phyloP scores from a whole-genome alignment of 306 rosid genomes.

The Vigna radiata region DNA sequence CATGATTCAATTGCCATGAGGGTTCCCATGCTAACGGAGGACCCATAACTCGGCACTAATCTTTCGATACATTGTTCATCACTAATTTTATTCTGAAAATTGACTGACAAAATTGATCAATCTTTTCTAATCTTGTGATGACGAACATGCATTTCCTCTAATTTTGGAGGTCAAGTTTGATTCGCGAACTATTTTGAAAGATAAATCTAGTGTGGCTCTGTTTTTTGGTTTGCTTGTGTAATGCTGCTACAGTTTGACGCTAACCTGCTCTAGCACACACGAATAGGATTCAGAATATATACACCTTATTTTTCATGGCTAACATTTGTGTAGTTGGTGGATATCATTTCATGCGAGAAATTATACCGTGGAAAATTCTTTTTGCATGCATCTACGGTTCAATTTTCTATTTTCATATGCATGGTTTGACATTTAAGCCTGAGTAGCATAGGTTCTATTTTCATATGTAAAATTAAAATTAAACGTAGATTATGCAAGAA shows the following conservation, averaged over 20 bases:
- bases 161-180: too few species aligned
- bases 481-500: too few species aligned
- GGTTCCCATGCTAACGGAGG: not conserved
- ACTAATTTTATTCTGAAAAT: not conserved
- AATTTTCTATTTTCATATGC: not conserved
- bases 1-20: constrained; percentile 8
- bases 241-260: not conserved
- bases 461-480: too few species aligned
- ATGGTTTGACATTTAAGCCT: not conserved
- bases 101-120: not conserved
- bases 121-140: not conserved
- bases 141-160: not conserved
- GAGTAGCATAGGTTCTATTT: not conserved
- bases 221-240: not conserved
- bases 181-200: too few species aligned
- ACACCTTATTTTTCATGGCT: not conserved
- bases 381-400: not conserved
- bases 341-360: not conserved
- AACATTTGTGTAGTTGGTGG: not conserved
- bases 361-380: not conserved
- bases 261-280: not conserved
- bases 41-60: constrained; percentile 12
- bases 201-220: not conserved
- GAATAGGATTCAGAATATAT: not conserved
- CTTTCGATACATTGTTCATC: not conserved